Evolutionary conservation across 2,329 filamentous ascomycete species (phyloP).

Genomic region (Alternaria burnsii): DNA sequence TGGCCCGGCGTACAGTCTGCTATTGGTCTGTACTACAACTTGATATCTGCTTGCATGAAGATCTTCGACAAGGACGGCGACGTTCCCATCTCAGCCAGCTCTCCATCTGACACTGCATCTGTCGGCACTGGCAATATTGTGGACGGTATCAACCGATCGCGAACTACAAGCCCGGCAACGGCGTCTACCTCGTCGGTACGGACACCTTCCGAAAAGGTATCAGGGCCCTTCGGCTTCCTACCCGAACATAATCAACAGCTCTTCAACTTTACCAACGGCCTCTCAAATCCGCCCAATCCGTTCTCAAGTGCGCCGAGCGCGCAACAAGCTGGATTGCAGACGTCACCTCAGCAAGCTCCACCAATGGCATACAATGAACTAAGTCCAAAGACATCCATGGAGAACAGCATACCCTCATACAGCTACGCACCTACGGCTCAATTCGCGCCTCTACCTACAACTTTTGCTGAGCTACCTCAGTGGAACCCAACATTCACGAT

Average conservation of each 20-base stretch:
- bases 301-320: slow-evolving; percentile 31
- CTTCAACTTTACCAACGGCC: slow-evolving; percentile 38
- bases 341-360: slow-evolving; percentile 36
- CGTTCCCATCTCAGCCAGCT: slow-evolving; percentile 58
- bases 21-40: slow-evolving; percentile 83
- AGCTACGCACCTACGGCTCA: slow-evolving; percentile 40
- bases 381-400: slow-evolving; percentile 42
- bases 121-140: slow-evolving; percentile 51
- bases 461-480: slow-evolving; percentile 48
- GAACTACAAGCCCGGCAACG: slow-evolving; percentile 56
- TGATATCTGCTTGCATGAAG: slow-evolving; percentile 85
- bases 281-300: slow-evolving; percentile 24
- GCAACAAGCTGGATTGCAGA: slow-evolving; percentile 34
- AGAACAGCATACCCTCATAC: slow-evolving; percentile 40
- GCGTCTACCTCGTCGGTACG: slow-evolving; percentile 50
- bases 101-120: slow-evolving; percentile 58
- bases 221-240: slow-evolving; percentile 50
- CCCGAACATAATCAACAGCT: slow-evolving; percentile 42
- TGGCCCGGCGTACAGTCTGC: slow-evolving; percentile 93
- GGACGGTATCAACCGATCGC: slow-evolving; percentile 54
- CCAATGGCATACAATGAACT: slow-evolving; percentile 38
- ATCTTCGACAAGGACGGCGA: slow-evolving; percentile 76
- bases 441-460: slow-evolving; percentile 46
- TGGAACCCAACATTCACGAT: slow-evolving; percentile 50
- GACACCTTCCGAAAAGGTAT: slow-evolving; percentile 46